These are phyloP conservation scores for Coniochaeta pulveracea DNA, from an alignment of 2,329 filamentous ascomycete species.

Conservation along the genomic window DNA sequence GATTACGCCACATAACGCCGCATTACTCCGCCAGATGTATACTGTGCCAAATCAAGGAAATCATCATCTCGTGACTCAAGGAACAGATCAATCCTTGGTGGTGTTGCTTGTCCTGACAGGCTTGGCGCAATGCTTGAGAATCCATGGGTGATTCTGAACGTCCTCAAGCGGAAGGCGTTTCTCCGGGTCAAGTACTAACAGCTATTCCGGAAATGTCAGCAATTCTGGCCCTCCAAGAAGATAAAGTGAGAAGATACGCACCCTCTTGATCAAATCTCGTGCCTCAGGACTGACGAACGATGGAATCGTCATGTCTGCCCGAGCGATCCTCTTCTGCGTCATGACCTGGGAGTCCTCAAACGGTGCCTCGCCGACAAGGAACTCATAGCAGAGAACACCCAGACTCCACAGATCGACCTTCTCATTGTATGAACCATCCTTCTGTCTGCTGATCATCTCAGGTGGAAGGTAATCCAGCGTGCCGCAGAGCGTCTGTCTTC, in stretches of 20 bases:
- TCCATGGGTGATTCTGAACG: constrained; percentile 87
- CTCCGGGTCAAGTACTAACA: constrained; percentile 85
- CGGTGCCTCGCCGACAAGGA: constrained; percentile 87
- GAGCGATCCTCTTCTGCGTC: constrained; percentile 81
- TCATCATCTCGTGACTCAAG: not conserved
- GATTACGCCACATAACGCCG: too few species aligned
- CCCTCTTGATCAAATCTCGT: constrained; percentile 82
- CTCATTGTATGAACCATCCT: constrained; percentile 60
- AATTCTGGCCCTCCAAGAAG: not conserved
- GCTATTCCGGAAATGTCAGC: constrained; percentile 30
- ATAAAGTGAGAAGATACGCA: constrained; percentile 24
- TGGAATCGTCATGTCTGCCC: constrained; percentile 87
- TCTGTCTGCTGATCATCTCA: constrained; percentile 78
- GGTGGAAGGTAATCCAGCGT: constrained; percentile 95
- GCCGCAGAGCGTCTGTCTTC: constrained; percentile 90
- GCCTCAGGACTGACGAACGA: constrained; percentile 85
- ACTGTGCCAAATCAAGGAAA: too few species aligned
- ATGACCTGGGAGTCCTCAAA: constrained; percentile 94
- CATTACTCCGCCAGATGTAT: constrained; percentile 1
- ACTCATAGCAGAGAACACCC: constrained; percentile 92
- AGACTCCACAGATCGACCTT: constrained; percentile 96
- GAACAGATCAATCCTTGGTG: constrained; percentile 19
- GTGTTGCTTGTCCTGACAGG: constrained; percentile 40
- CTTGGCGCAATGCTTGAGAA: constrained; percentile 82
- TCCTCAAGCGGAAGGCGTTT: constrained; percentile 86